Evolutionary conservation across 2,329 filamentous ascomycete genomes (phyloP).

Genomic region (Beauveria australis): DNA sequence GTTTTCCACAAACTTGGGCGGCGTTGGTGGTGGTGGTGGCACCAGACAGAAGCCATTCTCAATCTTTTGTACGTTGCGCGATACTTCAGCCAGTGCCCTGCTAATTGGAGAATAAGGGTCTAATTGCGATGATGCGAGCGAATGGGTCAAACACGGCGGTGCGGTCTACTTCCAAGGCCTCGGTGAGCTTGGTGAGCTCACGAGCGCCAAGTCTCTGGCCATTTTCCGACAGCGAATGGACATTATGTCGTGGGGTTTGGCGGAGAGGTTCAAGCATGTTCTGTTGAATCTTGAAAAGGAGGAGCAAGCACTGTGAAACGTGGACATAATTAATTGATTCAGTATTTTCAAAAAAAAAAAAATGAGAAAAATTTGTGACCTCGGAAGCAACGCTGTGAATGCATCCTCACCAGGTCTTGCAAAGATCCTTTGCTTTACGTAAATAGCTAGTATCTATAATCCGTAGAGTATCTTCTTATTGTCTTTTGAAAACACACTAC

Average conservation of each 20-base stretch:
- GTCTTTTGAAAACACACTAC: too few species aligned
- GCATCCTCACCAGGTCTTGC: too few species aligned
- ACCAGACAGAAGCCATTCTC: background rate
- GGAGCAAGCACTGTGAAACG: background rate
- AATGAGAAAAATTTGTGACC: too few species aligned
- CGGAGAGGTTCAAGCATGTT: background rate
- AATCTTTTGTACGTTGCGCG: background rate
- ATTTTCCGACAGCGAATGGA: slow-evolving; percentile 7
- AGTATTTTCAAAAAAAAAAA: too few species aligned
- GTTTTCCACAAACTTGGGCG: background rate
- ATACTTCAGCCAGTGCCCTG: background rate
- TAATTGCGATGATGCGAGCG: background rate
- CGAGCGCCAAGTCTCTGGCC: background rate
- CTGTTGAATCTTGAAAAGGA: background rate
- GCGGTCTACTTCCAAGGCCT: slow-evolving; percentile 2
- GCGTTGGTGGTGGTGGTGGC: background rate
- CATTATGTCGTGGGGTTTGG: background rate
- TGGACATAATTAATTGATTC: background rate
- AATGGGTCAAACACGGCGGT: background rate
- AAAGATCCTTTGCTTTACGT: too few species aligned
- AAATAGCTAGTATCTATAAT: too few species aligned
- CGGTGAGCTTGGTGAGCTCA: background rate
- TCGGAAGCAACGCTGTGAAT: too few species aligned
- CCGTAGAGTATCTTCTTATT: too few species aligned
- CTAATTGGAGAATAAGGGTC: background rate